Evolutionary conservation across 768 basidiomycete species (phyloP).

Genomic region (Lyophyllum semitale): DNA sequence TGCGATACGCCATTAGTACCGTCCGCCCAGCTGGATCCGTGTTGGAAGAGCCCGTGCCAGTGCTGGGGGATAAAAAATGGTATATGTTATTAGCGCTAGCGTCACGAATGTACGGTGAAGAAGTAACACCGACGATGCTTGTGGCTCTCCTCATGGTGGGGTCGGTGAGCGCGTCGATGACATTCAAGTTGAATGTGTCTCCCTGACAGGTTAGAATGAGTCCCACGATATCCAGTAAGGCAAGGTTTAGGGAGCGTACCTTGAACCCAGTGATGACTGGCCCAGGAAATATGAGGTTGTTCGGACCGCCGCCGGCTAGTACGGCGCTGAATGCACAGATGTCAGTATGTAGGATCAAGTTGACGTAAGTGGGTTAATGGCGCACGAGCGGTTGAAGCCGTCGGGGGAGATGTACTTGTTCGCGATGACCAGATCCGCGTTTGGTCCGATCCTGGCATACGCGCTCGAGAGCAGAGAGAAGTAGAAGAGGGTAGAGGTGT

Average conservation of each 20-base stretch:
- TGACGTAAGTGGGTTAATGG: not conserved
- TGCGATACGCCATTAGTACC: conserved; percentile 41
- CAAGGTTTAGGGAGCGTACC: too few species aligned
- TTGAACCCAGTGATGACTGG: conserved; percentile 31
- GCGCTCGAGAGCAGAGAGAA: not conserved
- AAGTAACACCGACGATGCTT: conserved; percentile 43
- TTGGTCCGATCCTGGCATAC: conserved; percentile 26
- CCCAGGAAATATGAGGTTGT: conserved; percentile 15
- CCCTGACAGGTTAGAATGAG: conserved; percentile 28
- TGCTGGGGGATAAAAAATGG: conserved; percentile 22
- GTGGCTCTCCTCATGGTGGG: conserved; percentile 50
- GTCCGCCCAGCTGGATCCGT: too few species aligned
- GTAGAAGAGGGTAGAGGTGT: too few species aligned
- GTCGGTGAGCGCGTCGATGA: conserved; percentile 43
- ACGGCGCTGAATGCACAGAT: conserved; percentile 11
- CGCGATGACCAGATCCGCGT: conserved; percentile 34
- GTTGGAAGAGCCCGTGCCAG: too few species aligned
- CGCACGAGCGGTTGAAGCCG: conserved; percentile 35
- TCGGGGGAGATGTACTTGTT: conserved; percentile 50
- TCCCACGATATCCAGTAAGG: not conserved
- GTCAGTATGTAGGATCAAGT: not conserved
- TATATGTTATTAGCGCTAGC: too few species aligned
- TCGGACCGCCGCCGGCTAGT: conserved; percentile 22
- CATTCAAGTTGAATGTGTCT: conserved; percentile 45
- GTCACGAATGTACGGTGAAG: not conserved